Base-by-base conservation (phyloP, 108 stramenopile species). In the Pseudonitzschia multiseries region DNA sequence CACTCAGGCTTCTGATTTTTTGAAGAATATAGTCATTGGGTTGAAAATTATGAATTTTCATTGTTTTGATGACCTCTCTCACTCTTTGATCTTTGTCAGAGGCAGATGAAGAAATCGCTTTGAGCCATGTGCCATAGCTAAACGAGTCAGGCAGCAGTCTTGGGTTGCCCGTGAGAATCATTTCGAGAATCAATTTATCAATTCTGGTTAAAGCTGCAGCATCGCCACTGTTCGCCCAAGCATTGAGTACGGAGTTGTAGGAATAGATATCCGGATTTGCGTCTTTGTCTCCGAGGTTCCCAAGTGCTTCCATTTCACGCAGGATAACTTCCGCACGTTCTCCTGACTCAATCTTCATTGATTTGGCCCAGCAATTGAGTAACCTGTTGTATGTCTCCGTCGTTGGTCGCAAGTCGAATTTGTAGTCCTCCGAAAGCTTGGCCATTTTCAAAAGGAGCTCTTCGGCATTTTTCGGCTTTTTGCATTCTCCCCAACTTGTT, bases 71-170 rank as follows among this genome's bases (percentile, higher is more conserved):
- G 22, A 79, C 66, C 48, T 74, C 79, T 46, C 68, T 73, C 10
- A 52, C 67, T 57, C 71, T 46, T 43, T 63, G n/a, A 5, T 31
- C 67, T 57, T 74, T 69, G n/a, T 65, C 66, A 5, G 40, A 62
- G 46, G 51, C 42, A 32, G 82, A 75, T 69, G 71, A 74, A 21
- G 81, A 76, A 70, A 84, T 86, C 12, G 83, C 79, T 27, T 84
- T 83, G 33, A 89, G 31, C 44, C 86, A 84, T 6, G 75, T 72
- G 22, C 77, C 82, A 76, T 84, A 89, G 64, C 81, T 83, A 17
- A 72, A 71, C 6, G 76, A 76, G 51, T 80, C 81, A 14, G 88
- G 88, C 42, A 48, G 51, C 0, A 76, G 48, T 20, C 57, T 44
- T 0, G 72, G 69, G 14, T 70, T 65, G 10, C 69, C 62, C 12